These are phyloP conservation scores for Lachnellula subtilissima DNA, from an alignment of 2,329 filamentous ascomycete species.

Conservation along the genomic window DNA sequence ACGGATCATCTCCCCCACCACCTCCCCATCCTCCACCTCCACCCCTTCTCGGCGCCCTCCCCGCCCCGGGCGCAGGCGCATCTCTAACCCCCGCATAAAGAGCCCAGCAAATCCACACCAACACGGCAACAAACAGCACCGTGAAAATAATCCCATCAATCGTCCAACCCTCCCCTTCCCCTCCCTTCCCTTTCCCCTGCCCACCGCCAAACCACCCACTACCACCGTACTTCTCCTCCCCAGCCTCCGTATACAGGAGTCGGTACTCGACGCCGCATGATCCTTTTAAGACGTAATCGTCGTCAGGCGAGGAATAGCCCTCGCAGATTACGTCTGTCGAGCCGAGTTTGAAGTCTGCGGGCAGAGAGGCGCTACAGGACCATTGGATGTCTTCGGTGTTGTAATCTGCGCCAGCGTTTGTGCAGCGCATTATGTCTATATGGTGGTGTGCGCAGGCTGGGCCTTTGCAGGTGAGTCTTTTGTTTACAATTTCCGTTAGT, in stretches of 20 bases:
- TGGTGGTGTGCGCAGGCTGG: constrained; percentile 51
- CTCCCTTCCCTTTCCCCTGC: constrained; percentile 16
- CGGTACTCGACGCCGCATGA: constrained; percentile 91
- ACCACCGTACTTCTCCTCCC: constrained; percentile 62
- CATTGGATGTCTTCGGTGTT: constrained; percentile 78
- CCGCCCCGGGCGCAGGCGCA: not conserved
- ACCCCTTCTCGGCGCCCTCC: constrained; percentile 28
- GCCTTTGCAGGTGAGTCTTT: constrained; percentile 61
- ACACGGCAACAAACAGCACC: constrained; percentile 55
- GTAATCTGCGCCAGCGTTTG: constrained; percentile 78
- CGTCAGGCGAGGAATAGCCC: constrained; percentile 71
- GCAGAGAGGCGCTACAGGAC: constrained; percentile 68
- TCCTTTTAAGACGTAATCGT: constrained; percentile 83
- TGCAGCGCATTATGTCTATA: constrained; percentile 82
- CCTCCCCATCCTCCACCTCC: constrained; percentile 35
- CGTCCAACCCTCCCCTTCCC: constrained; percentile 25
- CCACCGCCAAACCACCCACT: constrained; percentile 10
- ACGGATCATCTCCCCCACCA: constrained; percentile 35
- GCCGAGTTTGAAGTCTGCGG: constrained; percentile 64
- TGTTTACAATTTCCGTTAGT: too few relatives aligned
- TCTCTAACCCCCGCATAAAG: constrained; percentile 35
- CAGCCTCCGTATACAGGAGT: constrained; percentile 69
- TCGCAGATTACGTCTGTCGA: constrained; percentile 90
- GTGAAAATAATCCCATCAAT: constrained; percentile 50
- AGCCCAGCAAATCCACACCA: constrained; percentile 57